Conservation (phyloP, 2,329 filamentous ascomycete species). For the Bipolaris cookei region DNA sequence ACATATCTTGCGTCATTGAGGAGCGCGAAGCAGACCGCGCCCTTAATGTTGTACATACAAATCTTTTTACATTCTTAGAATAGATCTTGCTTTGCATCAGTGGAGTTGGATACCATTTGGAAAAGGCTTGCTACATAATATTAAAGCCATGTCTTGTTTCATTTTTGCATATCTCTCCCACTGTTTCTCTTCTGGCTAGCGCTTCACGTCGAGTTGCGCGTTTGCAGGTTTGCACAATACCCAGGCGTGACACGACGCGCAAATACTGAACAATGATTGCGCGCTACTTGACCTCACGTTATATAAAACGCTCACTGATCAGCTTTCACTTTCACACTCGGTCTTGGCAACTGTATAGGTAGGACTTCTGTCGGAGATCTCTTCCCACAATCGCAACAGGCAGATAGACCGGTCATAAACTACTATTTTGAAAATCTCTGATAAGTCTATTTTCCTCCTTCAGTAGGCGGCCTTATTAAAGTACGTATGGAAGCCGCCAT, state of each 20-base stretch:
- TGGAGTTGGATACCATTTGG: constrained; percentile 37
- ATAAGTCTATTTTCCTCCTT: no score
- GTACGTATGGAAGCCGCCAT: background rate
- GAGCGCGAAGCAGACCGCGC: constrained; percentile 88
- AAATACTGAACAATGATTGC: background rate
- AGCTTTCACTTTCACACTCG: background rate
- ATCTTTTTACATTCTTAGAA: constrained; percentile 94
- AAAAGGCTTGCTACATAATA: constrained; percentile 9
- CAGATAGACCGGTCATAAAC: background rate
- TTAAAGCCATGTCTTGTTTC: background rate
- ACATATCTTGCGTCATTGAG: constrained; percentile 97
- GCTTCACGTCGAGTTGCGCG: constrained; percentile 11
- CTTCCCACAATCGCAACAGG: background rate
- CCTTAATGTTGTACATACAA: constrained; percentile 95
- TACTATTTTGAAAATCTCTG: background rate
- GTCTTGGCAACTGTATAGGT: background rate
- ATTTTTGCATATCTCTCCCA: background rate
- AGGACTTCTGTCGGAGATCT: background rate
- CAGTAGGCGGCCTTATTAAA: background rate
- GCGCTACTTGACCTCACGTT: background rate
- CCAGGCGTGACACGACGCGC: background rate
- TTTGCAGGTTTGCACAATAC: constrained; percentile 7
- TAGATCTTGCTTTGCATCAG: constrained; percentile 49
- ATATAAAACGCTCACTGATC: background rate
- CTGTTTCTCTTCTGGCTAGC: background rate